These are phyloP conservation scores for Rhynchospora breviuscula DNA, from an alignment of 176 grass and related monocot genomes.

Conservation along the genomic window DNA sequence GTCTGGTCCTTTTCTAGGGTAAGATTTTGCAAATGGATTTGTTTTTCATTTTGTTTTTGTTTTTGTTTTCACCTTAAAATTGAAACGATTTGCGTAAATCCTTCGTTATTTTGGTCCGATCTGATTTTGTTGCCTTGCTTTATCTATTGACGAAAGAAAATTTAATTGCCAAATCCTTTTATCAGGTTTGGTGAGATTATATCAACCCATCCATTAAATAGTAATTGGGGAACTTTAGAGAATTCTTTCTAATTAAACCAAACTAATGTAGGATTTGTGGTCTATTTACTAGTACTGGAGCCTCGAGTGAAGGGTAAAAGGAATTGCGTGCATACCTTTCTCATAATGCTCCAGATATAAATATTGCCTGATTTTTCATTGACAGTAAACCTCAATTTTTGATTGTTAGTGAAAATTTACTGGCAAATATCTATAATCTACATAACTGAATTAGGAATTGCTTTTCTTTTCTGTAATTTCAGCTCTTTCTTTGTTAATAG, in stretches of 20 bases:
- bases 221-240: not conserved
- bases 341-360: conserved; percentile 42
- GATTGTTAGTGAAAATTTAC: conserved; percentile 5
- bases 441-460: not conserved
- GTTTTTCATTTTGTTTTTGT: no score
- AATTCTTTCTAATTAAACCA: not conserved
- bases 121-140: not conserved
- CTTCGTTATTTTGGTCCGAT: not conserved
- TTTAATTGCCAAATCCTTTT: not conserved
- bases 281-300: conserved; percentile 16
- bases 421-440: conserved; percentile 19
- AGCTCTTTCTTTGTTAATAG: not conserved
- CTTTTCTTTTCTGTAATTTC: not conserved
- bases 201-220: not conserved
- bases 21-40: no score
- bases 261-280: not conserved
- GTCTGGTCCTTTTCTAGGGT: not conserved
- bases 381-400: conserved; percentile 24
- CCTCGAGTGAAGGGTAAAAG: conserved; percentile 44
- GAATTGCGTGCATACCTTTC: conserved; percentile 25
- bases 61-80: not conserved
- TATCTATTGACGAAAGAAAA: not conserved
- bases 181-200: not conserved
- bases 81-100: not conserved
- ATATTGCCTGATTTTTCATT: conserved; percentile 13